Base-by-base conservation (phyloP, 129 eudicot species). In the Chrysanthemum lavandulifolium region DNA sequence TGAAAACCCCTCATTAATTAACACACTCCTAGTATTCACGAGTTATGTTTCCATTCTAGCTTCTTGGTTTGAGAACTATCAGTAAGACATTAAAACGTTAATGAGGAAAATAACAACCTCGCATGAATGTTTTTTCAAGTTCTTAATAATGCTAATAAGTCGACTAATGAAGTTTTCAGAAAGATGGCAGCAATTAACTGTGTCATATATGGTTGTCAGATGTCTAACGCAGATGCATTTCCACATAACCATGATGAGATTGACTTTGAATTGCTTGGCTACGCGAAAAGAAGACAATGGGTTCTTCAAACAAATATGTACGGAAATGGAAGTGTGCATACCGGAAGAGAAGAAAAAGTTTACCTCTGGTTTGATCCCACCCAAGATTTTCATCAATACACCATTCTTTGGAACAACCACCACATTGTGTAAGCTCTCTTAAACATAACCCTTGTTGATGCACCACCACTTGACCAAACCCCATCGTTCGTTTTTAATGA, bases 321-420 rank as follows among this genome's bases (percentile, higher is more conserved):
- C n/a, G 97, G 98, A 33, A 87, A 90, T 81, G 98, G 98, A 81
- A 94, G 96, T 79, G 92, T 84, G 13, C 81, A 77, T 6, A 90
- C 96, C 0, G 98, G 98, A 76, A 86, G 98, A 77, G 98, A 94
- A 67, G 98, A 94, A 82, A 94, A 94, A 49, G 80, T 90, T 62
- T 85, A 85, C 85, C 86, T 90, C 13, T 94, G 98, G 98, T 94
- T 94, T 75, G 98, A 94, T 69, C 98, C 97, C 33, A 90, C 97
- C 0, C 66, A 47, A 5, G 72, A 81, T 3, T 94, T 82, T 74
- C 98, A 94, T 81, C 87, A 90, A 56, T 94, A 89, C 71, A 84
- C 86, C 91, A 94, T 94, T 50, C 81, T 94, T 16, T 94, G 98
- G 98, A 94, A 94, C 84, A 82, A 31, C 50, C 88, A 94, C 75